These are phyloP conservation scores for Reutealis trisperma DNA, from an alignment of 345 rosid genomes.

Conservation along the genomic window DNA sequence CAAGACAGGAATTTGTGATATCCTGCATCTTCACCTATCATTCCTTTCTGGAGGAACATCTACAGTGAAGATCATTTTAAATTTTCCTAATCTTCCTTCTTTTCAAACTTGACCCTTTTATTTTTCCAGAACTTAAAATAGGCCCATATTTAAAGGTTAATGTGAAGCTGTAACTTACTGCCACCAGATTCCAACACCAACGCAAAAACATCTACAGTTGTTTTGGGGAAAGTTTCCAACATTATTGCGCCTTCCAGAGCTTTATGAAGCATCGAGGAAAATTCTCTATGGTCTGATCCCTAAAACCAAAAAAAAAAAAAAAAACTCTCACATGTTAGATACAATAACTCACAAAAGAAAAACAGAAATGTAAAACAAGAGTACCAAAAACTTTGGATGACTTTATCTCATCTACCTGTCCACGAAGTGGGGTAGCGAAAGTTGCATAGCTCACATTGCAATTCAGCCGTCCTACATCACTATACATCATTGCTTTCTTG, in stretches of 20 bases:
- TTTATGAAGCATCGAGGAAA: conserved; percentile 88
- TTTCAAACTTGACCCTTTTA: background rate
- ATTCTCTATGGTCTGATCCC: conserved; percentile 81
- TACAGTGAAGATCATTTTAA: background rate
- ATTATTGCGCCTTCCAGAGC: conserved; percentile 88
- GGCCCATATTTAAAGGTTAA: background rate
- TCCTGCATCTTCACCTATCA: background rate
- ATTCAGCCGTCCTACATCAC: conserved; percentile 77
- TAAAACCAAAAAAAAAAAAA: conserved; percentile 28
- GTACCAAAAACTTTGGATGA: conserved; percentile 1
- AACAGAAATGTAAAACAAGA: background rate
- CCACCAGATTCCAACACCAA: conserved; percentile 97
- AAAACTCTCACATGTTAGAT: conserved; percentile 16
- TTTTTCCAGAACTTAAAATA: background rate
- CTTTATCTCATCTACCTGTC: conserved; percentile 55
- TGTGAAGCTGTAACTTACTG: conserved; percentile 53
- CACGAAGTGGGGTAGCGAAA: conserved; percentile 62
- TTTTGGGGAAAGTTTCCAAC: conserved; percentile 84
- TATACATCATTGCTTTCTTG: conserved; percentile 91
- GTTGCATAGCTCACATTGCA: conserved; percentile 90
- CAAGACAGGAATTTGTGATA: background rate
- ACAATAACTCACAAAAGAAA: conserved; percentile 8
- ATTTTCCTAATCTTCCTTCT: background rate
- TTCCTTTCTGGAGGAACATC: conserved; percentile 8
- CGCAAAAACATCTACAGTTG: conserved; percentile 94